A percentile compares a stretch with the other conserved stretches of the same genome.
These are phyloP conservation scores for Tetraselmis chui DNA, from an alignment of 139 green algal species.

Conservation along the genomic window DNA sequence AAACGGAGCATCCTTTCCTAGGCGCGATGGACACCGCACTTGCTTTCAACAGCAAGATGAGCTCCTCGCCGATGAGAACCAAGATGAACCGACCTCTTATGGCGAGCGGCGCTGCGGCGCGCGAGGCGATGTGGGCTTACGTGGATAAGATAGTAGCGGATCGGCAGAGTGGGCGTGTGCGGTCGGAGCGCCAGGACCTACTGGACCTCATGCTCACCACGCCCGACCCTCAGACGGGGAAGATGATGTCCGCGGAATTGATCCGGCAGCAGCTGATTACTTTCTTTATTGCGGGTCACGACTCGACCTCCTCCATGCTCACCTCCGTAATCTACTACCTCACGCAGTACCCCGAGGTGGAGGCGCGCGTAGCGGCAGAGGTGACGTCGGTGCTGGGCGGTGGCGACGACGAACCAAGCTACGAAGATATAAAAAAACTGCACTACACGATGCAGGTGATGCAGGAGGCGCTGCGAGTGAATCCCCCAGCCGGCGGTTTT, in stretches of 20 bases:
- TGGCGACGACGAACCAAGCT: slow-evolving; percentile 4
- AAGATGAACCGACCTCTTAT: not conserved
- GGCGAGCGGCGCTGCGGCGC: slow-evolving; percentile 3
- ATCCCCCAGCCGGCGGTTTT: slow-evolving; percentile 13
- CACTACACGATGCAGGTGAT: slow-evolving; percentile 17
- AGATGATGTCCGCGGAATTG: not conserved
- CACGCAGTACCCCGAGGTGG: slow-evolving; percentile 1
- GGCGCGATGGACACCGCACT: not conserved
- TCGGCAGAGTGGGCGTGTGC: too few species aligned
- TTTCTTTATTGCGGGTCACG: slow-evolving; percentile 14
- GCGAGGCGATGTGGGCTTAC: not conserved
- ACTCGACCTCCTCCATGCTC: slow-evolving; percentile 4
- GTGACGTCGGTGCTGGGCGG: slow-evolving; percentile 10
- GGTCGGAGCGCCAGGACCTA: slow-evolving; percentile 5
- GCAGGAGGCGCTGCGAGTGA: slow-evolving; percentile 24
- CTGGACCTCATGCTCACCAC: slow-evolving; percentile 7
- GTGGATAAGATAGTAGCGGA: not conserved
- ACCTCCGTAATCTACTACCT: slow-evolving; percentile 10
- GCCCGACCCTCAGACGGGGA: not conserved
- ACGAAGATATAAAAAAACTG: slow-evolving; percentile 19
- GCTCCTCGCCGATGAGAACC: not conserved
- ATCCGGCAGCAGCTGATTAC: not conserved
- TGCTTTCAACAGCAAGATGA: not conserved
- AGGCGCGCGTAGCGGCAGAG: not conserved
- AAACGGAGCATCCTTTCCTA: not conserved